phyloP scores from a whole-genome alignment of 1,284 basidiomycete species.

The Apiotrichum montevideense region DNA sequence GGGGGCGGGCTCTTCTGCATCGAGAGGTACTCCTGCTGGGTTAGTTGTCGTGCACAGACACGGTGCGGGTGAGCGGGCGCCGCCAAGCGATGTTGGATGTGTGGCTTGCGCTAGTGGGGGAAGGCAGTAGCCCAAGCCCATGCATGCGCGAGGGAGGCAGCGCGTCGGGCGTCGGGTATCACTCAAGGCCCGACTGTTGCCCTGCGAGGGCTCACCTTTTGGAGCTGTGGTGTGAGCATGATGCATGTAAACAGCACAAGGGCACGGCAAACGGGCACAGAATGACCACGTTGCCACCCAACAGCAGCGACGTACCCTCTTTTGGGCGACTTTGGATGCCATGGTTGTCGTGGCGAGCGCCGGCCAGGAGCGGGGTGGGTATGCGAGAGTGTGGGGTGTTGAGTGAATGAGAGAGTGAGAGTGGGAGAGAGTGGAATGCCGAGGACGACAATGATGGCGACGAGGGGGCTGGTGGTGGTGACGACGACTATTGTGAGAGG shows the following conservation, averaged over 20 bases:
- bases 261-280: not conserved
- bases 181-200: too few species aligned
- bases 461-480: too few species aligned
- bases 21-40: constrained; percentile 73
- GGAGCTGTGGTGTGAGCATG: constrained; percentile 25
- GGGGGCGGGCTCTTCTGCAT: constrained; percentile 93
- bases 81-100: not conserved
- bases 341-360: constrained; percentile 16
- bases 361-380: not conserved
- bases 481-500: too few species aligned
- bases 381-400: too few species aligned
- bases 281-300: not conserved
- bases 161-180: not conserved
- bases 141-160: not conserved
- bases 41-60: not conserved
- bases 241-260: not conserved
- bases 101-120: not conserved
- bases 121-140: not conserved
- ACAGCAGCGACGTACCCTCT: constrained; percentile 34
- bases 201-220: constrained; percentile 27
- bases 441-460: too few species aligned
- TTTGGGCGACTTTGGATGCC: constrained; percentile 48
- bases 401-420: not conserved
- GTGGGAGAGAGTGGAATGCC: not conserved
- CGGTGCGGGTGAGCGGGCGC: too few species aligned